Base-by-base conservation (phyloP, 768 basidiomycete genomes). In the Termitomyces sp. region DNA sequence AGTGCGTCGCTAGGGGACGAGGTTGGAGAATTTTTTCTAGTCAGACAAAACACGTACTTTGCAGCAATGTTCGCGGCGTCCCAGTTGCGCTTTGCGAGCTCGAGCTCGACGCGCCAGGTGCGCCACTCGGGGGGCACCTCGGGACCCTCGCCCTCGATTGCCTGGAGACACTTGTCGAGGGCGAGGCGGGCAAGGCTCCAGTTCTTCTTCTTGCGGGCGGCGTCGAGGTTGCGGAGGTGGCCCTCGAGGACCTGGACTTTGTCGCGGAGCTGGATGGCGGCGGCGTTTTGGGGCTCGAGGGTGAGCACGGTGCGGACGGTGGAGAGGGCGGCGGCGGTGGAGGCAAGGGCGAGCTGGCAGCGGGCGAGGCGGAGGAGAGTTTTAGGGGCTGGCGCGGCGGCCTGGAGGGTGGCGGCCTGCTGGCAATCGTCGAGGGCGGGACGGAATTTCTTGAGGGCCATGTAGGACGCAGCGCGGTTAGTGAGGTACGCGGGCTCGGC, bases 1-100 rank as follows among this genome's bases (percentile, higher is more conserved):
- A 92, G 74, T 6, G 90, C 88, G 63, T 93, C 90, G 64, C 90
- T 93, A n/a, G n/a, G n/a, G n/a, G n/a, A n/a, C n/a, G n/a, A n/a
- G n/a, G n/a, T n/a, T n/a, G n/a, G n/a, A n/a, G n/a, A n/a, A n/a
- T n/a, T n/a, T n/a, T n/a, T n/a, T n/a, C n/a, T n/a, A n/a, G n/a
- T n/a, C n/a, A n/a, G n/a, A n/a, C n/a, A n/a, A n/a, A n/a, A n/a
- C 58, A 78, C 86, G 60, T 64, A 92, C 91, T 87, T 90, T 22
- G 88, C 92, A 46, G 89, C 81, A 4, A 72, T 76, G 58, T 79
- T 80, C 10, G 92, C 92, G n/a, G 79, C 80, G 24, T 93, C 90
- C 82, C 80, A 85, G 50, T 83, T 84, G 29, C 82, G 82, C 61
- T 84, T 79, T 22, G 82, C 83, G 37, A 94, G 73, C 64, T 93